A percentile compares a stretch with the other conserved stretches of the same genome.
These are phyloP conservation scores for Phylloporus sp. DNA, from an alignment of 768 basidiomycete genomes.

Conservation along the genomic window DNA sequence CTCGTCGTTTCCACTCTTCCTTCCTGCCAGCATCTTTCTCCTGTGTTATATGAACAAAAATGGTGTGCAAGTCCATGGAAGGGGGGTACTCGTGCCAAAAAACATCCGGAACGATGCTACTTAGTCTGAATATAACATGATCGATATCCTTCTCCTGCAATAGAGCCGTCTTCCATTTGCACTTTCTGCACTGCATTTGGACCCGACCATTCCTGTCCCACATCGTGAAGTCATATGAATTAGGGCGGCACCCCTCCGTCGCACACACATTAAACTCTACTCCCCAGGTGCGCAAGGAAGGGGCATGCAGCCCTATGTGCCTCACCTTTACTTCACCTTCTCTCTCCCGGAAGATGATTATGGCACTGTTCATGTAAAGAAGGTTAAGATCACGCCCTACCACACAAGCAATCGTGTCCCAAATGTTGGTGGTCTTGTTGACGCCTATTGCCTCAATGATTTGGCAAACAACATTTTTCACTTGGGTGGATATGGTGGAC, in stretches of 20 bases:
- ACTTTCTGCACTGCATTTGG: neutral
- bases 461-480: neutral
- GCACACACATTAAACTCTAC: neutral
- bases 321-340: constrained; percentile 19
- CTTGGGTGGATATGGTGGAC: neutral
- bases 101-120: neutral
- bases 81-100: neutral
- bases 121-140: neutral
- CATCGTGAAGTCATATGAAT: neutral
- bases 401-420: neutral
- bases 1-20: too few relatives aligned
- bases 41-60: neutral
- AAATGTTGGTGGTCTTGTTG: neutral
- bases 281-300: constrained; percentile 32
- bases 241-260: neutral
- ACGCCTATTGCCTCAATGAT: neutral
- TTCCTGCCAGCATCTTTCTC: neutral
- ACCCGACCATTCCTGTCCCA: neutral
- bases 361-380: neutral
- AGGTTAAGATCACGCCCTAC: neutral
- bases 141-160: neutral
- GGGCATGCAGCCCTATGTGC: constrained; percentile 41
- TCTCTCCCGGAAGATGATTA: neutral
- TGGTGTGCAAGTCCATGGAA: neutral
- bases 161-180: neutral